Conservation (phyloP, 2,329 filamentous ascomycete genomes). For the Alternaria sp. region DNA sequence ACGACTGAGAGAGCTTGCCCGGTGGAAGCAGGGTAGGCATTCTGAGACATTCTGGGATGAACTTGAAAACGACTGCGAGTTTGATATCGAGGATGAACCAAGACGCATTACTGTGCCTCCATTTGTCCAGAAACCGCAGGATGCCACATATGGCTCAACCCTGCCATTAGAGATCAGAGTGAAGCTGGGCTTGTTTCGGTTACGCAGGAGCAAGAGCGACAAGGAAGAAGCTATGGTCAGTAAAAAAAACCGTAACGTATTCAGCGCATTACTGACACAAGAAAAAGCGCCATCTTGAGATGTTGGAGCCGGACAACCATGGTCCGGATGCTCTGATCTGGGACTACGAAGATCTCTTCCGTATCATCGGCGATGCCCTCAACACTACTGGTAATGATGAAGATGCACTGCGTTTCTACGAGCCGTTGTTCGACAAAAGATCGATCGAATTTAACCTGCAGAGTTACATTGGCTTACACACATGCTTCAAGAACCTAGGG, state of each 20-base stretch:
- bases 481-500: conserved; percentile 71
- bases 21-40: conserved; percentile 82
- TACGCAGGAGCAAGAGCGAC: conserved; percentile 70
- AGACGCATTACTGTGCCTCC: conserved; percentile 69
- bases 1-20: conserved; percentile 74
- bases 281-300: conserved; percentile 59
- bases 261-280: conserved; percentile 35
- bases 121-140: conserved; percentile 66
- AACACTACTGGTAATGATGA: conserved; percentile 60
- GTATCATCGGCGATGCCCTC: conserved; percentile 71
- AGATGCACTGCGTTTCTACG: conserved; percentile 67
- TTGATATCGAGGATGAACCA: conserved; percentile 76
- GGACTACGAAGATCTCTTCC: conserved; percentile 80
- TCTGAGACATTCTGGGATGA: conserved; percentile 81
- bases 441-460: conserved; percentile 40
- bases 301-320: conserved; percentile 71
- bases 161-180: conserved; percentile 83
- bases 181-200: conserved; percentile 83
- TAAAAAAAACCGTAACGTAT: conserved; percentile 61
- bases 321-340: conserved; percentile 62
- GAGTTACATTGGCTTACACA: conserved; percentile 53
- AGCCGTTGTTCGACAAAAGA: conserved; percentile 53
- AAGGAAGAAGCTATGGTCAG: conserved; percentile 76
- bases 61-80: conserved; percentile 83
- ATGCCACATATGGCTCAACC: conserved; percentile 72